phyloP scores from a whole-genome alignment of 805 yeast species.

The Metschnikowia lochheadii region DNA sequence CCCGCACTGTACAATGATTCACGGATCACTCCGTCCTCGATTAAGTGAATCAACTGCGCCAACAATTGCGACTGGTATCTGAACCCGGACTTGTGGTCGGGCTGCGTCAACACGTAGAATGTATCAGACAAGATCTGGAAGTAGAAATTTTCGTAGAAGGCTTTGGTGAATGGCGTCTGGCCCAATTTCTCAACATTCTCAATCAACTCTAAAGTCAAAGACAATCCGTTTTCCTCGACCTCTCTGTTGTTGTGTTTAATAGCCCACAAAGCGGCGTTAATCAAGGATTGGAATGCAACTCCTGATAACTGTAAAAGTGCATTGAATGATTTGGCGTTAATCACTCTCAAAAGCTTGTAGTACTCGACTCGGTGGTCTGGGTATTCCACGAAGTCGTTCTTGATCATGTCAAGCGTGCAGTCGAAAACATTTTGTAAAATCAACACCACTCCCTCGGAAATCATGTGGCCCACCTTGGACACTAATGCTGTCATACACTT shows the following conservation, averaged over 20 bases:
- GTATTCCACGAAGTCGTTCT: constrained; percentile 90
- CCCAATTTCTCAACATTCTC: constrained; percentile 80
- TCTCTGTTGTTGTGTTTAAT: constrained; percentile 96
- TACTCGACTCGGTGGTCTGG: constrained; percentile 98
- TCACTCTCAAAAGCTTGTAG: constrained; percentile 83
- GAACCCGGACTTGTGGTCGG: constrained; percentile 97
- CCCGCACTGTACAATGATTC: constrained; percentile 78
- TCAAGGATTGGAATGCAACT: constrained; percentile 83
- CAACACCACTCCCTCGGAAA: constrained; percentile 83
- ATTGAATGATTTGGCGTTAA: constrained; percentile 77
- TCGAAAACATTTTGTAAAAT: constrained; percentile 90
- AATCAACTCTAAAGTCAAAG: constrained; percentile 76
- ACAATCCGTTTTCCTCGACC: constrained; percentile 88
- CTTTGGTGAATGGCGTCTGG: constrained; percentile 67
- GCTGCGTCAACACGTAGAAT: constrained; percentile 88
- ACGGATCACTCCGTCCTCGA: constrained; percentile 68
- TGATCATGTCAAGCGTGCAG: constrained; percentile 92
- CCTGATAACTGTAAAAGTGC: constrained; percentile 88
- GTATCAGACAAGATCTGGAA: constrained; percentile 88
- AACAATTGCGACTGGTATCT: constrained; percentile 79
- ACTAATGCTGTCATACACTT: constrained; percentile 92
- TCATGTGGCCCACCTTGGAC: constrained; percentile 77
- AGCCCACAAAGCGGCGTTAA: constrained; percentile 97
- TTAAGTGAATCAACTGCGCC: constrained; percentile 77
- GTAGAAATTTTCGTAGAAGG: constrained; percentile 84